phyloP scores from a whole-genome alignment of 768 basidiomycete species.

The Boletus coccyginus region DNA sequence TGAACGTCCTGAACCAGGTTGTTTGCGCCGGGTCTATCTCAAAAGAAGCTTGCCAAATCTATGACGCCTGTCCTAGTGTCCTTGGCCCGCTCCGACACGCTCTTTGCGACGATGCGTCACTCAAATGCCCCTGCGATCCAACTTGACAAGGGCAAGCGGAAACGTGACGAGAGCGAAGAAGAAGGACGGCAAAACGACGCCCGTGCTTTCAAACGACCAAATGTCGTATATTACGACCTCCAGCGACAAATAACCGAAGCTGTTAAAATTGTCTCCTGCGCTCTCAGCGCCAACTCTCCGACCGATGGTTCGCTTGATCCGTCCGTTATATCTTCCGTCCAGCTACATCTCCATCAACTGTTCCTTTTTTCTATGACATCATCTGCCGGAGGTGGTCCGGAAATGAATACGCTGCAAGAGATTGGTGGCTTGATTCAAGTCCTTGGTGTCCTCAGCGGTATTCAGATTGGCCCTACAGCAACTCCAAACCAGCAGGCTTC shows the following conservation, averaged over 20 bases:
- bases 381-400: conserved; percentile 48
- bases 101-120: conserved; percentile 64
- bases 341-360: conserved; percentile 69
- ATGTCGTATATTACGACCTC: conserved; percentile 44
- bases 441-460: conserved; percentile 74
- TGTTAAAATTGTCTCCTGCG: conserved; percentile 51
- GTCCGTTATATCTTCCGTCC: conserved; percentile 64
- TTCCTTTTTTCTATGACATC: conserved; percentile 79
- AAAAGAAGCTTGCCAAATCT: conserved; percentile 50
- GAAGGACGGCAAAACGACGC: conserved; percentile 26
- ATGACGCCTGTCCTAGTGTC: conserved; percentile 63
- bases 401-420: conserved; percentile 64
- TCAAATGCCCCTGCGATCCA: conserved; percentile 62
- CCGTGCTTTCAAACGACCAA: conserved; percentile 44
- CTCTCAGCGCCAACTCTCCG: conserved; percentile 39
- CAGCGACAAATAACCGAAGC: conserved; percentile 60
- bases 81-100: conserved; percentile 60
- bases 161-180: conserved; percentile 52
- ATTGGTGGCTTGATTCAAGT: conserved; percentile 81
- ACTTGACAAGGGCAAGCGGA: conserved; percentile 73
- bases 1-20: conserved; percentile 53
- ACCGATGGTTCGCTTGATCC: conserved; percentile 49
- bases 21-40: conserved; percentile 46
- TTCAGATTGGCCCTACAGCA: conserved; percentile 53
- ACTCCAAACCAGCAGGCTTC: conserved; percentile 27